Base-by-base conservation (phyloP, 2,329 filamentous ascomycete species). In the Trichoderma sp. region DNA sequence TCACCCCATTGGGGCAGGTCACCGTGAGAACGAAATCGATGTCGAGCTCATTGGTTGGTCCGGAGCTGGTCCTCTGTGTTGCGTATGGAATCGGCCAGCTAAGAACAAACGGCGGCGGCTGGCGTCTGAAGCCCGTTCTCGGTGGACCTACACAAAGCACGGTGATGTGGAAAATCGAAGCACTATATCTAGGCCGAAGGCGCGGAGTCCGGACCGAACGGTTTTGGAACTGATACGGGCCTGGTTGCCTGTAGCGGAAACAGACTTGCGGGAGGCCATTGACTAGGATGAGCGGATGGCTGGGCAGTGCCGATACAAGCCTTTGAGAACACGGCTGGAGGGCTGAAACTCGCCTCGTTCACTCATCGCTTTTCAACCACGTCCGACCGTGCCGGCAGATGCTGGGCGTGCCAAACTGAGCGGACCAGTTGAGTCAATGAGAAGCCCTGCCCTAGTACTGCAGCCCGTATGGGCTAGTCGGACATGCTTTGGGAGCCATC, bases 31-130 rank as follows among this genome's bases (percentile, higher is more conserved):
- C 14, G 7, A 26, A 17, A 34, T 41, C 41, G 47, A 24, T 28
- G 21, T n/a, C 21, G 7, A 39, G 58, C 24, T 44, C n/a, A 54
- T 39, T 54, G 41, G 26, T 45, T 54, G 44, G n/a, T 24, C 28
- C 1, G 21, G 26, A 24, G n/a, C 14, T 24, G 34, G 30, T 55
- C 28, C 15, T 43, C 52, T 50, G 39, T 24, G 28, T 58, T 58
- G 26, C 10, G 41, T 47, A 41, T 21, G 34, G 17, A 45, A 24
- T n/a, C 39, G 39, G 14, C n/a, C 47, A 21, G 24, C 47, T 34
- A 51, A 62, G 59, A 19, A 28, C 17, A 6, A 54, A 30, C 26
- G 45, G 39, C 59, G 41, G 50, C 28, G 45, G 41, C 50, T 54
- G 59, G 59, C 59, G 39, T 39, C 59, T 54, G 48, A 34, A 26